Conservation (phyloP, 225 moss, liverwort and hornwort genomes). For the Pseudoscleropodium purum region DNA sequence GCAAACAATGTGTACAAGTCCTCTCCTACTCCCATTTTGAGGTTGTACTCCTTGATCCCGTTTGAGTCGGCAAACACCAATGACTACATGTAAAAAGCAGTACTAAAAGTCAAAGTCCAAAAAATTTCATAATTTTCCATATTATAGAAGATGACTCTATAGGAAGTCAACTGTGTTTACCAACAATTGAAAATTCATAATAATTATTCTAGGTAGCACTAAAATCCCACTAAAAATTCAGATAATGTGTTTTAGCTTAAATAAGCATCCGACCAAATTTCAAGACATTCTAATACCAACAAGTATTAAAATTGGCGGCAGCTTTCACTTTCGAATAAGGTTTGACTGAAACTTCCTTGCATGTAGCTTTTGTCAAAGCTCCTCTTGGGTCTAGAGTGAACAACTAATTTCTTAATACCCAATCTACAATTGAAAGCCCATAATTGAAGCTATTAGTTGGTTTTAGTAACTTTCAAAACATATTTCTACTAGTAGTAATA, state of each 20-base stretch:
- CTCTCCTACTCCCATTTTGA: conserved; percentile 62
- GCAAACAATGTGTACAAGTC: conserved; percentile 74
- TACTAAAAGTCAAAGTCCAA: not conserved
- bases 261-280: too few species aligned
- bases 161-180: too few species aligned
- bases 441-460: not conserved
- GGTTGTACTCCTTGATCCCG: conserved; percentile 50
- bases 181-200: too few species aligned
- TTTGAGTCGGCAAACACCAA: conserved; percentile 56
- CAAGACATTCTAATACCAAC: too few species aligned
- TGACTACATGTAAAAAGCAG: conserved; percentile 7
- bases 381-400: not conserved
- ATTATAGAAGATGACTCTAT: too few species aligned
- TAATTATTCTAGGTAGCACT: too few species aligned
- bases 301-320: too few species aligned
- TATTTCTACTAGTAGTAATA: not conserved
- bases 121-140: too few species aligned
- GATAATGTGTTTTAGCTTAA: too few species aligned
- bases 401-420: not conserved
- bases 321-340: not conserved
- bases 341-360: not conserved
- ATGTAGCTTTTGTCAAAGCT: not conserved
- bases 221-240: too few species aligned
- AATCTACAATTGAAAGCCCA: not conserved
- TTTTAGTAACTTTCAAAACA: not conserved